A percentile compares a stretch with the other conserved stretches of the same genome.
These are phyloP conservation scores for Syzygium syzygioides DNA, from an alignment of 441 rosid genomes.

Conservation along the genomic window DNA sequence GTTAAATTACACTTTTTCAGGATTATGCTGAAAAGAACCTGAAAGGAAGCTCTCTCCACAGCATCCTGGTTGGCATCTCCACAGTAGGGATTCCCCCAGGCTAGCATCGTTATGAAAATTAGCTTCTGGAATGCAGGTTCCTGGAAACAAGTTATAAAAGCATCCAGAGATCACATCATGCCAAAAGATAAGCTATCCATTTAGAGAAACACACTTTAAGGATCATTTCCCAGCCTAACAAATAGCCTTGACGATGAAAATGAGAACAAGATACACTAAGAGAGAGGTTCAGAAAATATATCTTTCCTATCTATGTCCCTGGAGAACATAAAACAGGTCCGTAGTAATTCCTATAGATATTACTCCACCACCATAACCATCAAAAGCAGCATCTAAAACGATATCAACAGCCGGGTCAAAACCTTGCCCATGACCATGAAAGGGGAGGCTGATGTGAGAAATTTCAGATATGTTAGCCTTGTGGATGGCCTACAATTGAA, in stretches of 20 bases:
- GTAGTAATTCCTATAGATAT: neutral
- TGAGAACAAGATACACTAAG: neutral
- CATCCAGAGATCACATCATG: neutral
- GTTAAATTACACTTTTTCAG: neutral
- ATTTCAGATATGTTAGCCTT: neutral
- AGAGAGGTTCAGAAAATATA: neutral
- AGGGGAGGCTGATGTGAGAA: neutral
- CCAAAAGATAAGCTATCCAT: neutral
- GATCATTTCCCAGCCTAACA: neutral
- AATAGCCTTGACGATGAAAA: neutral
- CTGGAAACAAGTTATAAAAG: conserved; percentile 26
- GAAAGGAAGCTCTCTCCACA: conserved; percentile 47
- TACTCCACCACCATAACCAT: neutral
- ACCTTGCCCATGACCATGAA: neutral
- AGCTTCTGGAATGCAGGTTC: conserved; percentile 90
- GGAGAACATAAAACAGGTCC: neutral
- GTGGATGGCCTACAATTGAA: neutral
- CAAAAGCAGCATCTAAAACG: neutral
- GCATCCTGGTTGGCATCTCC: conserved; percentile 26
- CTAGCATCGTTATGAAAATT: conserved; percentile 92
- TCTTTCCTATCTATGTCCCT: neutral
- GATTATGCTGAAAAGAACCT: conserved; percentile 36
- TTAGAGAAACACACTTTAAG: neutral
- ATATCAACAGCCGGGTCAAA: neutral
- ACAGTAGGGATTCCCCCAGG: conserved; percentile 79